Base-by-base conservation (phyloP, 176 grass and related monocot genomes). In the Oryza officinalis region DNA sequence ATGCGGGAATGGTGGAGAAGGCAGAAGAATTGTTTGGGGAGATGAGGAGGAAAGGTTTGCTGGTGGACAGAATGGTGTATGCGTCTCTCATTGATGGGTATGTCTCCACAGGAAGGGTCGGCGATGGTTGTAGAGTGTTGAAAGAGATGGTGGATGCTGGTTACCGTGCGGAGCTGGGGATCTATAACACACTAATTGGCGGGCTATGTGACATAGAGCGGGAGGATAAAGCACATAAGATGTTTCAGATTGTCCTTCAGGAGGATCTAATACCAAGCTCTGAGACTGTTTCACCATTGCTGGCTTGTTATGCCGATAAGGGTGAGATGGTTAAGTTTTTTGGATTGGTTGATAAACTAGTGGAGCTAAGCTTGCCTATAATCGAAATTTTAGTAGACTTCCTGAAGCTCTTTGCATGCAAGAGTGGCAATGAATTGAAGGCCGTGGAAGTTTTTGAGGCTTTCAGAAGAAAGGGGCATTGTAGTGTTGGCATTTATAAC, bases 91-190 rank as follows among this genome's bases (percentile, higher is more conserved):
- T 98, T 33, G 60, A 92, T 67, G 93, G 83, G 10, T 93, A 88
- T 63, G 89, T 95, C 26, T 38, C 83, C 4, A 17, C 85, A 61
- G 79, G 84, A 28, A 91, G 50, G 28, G 83, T 93, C 47, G 69
- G 87, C 0, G 85, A 98, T 74, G 96, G 90, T 13, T 94, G 88
- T 67, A 76, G 83, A 28, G 37, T 95, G 52, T 85, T 98, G 87
- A 89, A 95, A 81, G 93, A 90, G 69, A 93, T 98, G 91, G 69
- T 88, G 61, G 89, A 86, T 83, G 81, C 88, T 78, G 96, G 85
- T 46, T 98, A 95, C 81, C 67, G 85, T 5, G 89, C 87, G 26
- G 93, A 95, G 71, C 75, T 95, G 49, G 80, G 71, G 17, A 93
- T 90, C 75, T 95, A 98, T 57, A 88, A 95, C 84, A 88, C 93